Evolutionary conservation across 2,329 filamentous ascomycete species (phyloP), one percentile per base, ranked within the genome.

Genomic region (Clonostachys byssicola): DNA sequence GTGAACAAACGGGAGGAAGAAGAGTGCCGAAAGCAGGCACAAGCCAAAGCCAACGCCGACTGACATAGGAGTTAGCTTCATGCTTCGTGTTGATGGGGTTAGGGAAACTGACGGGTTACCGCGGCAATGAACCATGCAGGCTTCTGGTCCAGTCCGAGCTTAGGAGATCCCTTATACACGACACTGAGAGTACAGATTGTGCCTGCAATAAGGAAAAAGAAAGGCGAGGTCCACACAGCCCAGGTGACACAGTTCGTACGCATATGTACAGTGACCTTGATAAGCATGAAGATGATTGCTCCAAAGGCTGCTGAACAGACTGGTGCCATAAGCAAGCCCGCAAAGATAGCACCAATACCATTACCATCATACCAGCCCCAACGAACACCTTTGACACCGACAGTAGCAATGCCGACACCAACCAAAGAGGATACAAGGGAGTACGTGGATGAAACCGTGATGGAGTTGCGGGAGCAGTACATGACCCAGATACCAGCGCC

Each of bases 231-330:
- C 40, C 46, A 47, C 34, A 58, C 20, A 35, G 55, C 55, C 38
- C 45, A 49, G 43, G 54, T 42, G 18, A 58, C 49, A 5, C 56
- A 46, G 12, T 56, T 38, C 34, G 49, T 20, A 34, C 54, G 54
- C 44, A 50, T 48, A 23, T 45, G 43, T 12, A 77, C 59, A 45
- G 75, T 66, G 52, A 69, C 72, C 35, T 65, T 69, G 13, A 79
- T 85, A 51, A 86, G 71, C 75, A 71, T 74, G 73, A 88, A 88
- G 65, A 88, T 86, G 58, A 65, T 70, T 34, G 83, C 78, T 51
- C 59, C 83, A 51, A 88, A 87, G 56, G 23, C 51, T 16, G 47
- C 55, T 1, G 54, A 45, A 34, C 56, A 52, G 41, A 48, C 36
- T 1, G 56, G 56, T 0, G 56, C 51, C 8, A 59, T 47, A 1